Evolutionary conservation across 2,329 filamentous ascomycete species (phyloP).

Genomic region (Magnaporthiopsis poae): DNA sequence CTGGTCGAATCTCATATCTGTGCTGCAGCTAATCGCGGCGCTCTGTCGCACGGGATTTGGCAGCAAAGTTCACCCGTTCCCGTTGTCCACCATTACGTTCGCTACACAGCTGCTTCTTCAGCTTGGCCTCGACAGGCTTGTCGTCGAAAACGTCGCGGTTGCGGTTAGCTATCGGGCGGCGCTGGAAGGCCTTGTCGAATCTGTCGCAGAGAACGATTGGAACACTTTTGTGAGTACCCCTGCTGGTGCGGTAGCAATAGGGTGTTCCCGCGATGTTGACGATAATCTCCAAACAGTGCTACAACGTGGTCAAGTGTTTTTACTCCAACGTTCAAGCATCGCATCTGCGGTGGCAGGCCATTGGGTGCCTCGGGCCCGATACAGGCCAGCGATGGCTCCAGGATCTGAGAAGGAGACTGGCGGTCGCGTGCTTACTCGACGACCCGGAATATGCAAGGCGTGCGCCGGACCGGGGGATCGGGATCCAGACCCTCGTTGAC

Average conservation of each 20-base stretch:
- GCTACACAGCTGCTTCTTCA: constrained; percentile 40
- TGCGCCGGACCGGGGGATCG: constrained; percentile 31
- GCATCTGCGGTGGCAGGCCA: constrained; percentile 45
- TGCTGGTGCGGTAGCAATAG: constrained; percentile 11
- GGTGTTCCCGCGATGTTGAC: constrained; percentile 12
- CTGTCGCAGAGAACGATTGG: constrained; percentile 29
- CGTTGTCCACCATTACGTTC: constrained; percentile 23
- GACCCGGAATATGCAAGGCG: constrained; percentile 32
- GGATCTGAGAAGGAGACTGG: constrained; percentile 56
- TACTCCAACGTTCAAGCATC: constrained; percentile 36
- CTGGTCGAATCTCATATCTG: constrained; percentile 35
- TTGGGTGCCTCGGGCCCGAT: constrained; percentile 48
- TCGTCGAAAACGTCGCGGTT: constrained; percentile 34
- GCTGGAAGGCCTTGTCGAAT: constrained; percentile 32
- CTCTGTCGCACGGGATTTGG: neutral
- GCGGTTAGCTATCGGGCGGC: constrained; percentile 30
- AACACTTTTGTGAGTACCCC: constrained; percentile 24
- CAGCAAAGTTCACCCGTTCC: neutral
- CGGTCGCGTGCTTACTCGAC: constrained; percentile 52
- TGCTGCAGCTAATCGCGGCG: constrained; percentile 31
- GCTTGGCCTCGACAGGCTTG: constrained; percentile 43
- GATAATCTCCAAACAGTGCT: constrained; percentile 27
- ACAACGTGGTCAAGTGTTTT: constrained; percentile 36
- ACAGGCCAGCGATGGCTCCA: constrained; percentile 33
- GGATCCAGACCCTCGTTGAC: constrained; percentile 33